Base-by-base conservation (phyloP, 2,329 filamentous ascomycete species). In the Epichloe scottii region DNA sequence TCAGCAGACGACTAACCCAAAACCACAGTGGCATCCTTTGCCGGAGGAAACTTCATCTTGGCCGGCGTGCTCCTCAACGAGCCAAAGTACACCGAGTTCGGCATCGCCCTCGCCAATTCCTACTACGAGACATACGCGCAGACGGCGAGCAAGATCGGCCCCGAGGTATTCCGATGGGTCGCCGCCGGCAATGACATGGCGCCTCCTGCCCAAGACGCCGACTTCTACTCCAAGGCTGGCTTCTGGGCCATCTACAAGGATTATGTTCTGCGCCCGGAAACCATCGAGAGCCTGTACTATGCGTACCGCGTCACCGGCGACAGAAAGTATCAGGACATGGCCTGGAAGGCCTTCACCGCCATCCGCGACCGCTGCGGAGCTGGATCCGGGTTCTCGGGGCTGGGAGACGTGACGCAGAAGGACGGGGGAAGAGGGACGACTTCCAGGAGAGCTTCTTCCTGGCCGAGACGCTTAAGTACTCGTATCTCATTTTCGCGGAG, bases 361-460 rank as follows among this genome's bases (percentile, higher is more conserved):
- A 84, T 94, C 61, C 83, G 82, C 59, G 64, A 66, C 33, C 84
- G 78, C 14, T 83, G 81, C 56, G 69, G 76, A 19, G 78, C 77
- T 0, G 79, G 78, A 4, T 81, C 76, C 19, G 89, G 85, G 7
- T 94, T 81, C 66, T 77, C 78, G 14, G 74, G 77, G 19, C 69
- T 94, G 50, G 63, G 59, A 0, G 66, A 94, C 62, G 87, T 94
- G 45, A 88, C 85, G 58, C 68, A 66, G 2, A 58, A 61, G 6
- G 73, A 71, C 26, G 87, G 86, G 8, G 85, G 84, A 66, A 68
- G 0, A 81, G 76, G 54, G 66, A 67, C 40, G 79, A 95, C 63
- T 83, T 84, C 63, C 85, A 90, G 73, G 87, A 95, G 69, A 90
- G 85, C 60, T 95, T 93, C 69, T 83, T 86, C 72, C 88, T 94